Evolutionary conservation across 1,139 yeast genomes (phyloP).

Genomic region (Nakaseomyces glabratus): DNA sequence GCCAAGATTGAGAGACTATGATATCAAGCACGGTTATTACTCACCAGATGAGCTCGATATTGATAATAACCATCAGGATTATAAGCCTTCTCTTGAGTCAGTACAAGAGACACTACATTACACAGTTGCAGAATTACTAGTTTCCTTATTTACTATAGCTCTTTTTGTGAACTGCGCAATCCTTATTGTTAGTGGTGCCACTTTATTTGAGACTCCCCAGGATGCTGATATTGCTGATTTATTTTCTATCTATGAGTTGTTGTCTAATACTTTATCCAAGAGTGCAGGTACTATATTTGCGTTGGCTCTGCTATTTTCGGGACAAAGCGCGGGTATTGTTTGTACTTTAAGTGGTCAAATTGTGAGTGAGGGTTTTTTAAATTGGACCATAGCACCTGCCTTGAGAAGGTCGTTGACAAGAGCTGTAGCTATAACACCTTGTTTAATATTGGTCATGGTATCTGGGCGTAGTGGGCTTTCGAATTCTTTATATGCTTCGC

Average conservation of each 20-base stretch:
- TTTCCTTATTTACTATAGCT: conserved; percentile 62
- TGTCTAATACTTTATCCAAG: conserved; percentile 51
- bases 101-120: conserved; percentile 56
- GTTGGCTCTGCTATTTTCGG: conserved; percentile 63
- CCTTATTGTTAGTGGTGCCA: conserved; percentile 63
- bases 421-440: conserved; percentile 64
- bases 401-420: conserved; percentile 64
- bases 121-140: conserved; percentile 55
- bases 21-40: conserved; percentile 41
- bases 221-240: conserved; percentile 61
- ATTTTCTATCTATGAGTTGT: conserved; percentile 60
- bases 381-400: conserved; percentile 64
- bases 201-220: conserved; percentile 50
- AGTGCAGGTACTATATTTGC: conserved; percentile 69
- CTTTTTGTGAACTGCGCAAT: conserved; percentile 69
- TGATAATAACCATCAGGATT: conserved; percentile 32
- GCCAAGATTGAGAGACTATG: conserved; percentile 60
- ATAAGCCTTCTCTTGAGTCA: conserved; percentile 59
- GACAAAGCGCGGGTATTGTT: conserved; percentile 74
- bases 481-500: conserved; percentile 62
- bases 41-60: conserved; percentile 27
- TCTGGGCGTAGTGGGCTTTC: conserved; percentile 66
- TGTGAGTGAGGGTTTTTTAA: conserved; percentile 69
- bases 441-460: conserved; percentile 51
- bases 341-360: conserved; percentile 79